These are phyloP conservation scores for Talaromyces sp. DNA, from an alignment of 2,329 filamentous ascomycete species.

Conservation along the genomic window DNA sequence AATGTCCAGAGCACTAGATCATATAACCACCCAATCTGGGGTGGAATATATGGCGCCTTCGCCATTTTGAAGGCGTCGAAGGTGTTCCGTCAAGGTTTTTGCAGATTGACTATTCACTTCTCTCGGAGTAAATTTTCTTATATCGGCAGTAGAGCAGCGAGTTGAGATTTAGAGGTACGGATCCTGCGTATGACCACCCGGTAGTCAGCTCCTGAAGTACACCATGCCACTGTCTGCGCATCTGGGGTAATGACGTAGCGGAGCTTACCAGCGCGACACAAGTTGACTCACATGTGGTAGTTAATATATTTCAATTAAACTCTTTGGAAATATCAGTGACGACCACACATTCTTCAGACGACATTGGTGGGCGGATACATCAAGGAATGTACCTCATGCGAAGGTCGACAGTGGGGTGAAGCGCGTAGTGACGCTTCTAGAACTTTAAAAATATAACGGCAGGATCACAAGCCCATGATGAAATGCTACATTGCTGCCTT, in stretches of 20 bases:
- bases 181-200: not conserved
- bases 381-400: not conserved
- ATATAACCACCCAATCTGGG: conserved; percentile 50
- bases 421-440: conserved; percentile 23
- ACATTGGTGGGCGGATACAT: not conserved
- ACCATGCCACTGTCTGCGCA: not conserved
- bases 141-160: not conserved
- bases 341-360: not conserved
- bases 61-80: conserved; percentile 17
- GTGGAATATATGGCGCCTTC: conserved; percentile 39
- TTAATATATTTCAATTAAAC: not conserved
- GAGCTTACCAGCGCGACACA: conserved; percentile 3
- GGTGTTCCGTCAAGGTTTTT: not conserved
- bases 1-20: conserved; percentile 51
- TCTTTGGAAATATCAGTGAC: not conserved
- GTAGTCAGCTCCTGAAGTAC: not conserved
- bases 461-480: conserved; percentile 2
- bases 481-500: conserved; percentile 11
- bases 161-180: not conserved
- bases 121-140: not conserved
- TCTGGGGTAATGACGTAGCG: conserved; percentile 18
- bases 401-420: conserved; percentile 1
- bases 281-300: not conserved
- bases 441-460: conserved; percentile 14
- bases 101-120: not conserved